Evolutionary conservation across 805 yeast genomes (phyloP), one percentile per base, ranked within the genome.

Genomic region (Lachancea fermentati): DNA sequence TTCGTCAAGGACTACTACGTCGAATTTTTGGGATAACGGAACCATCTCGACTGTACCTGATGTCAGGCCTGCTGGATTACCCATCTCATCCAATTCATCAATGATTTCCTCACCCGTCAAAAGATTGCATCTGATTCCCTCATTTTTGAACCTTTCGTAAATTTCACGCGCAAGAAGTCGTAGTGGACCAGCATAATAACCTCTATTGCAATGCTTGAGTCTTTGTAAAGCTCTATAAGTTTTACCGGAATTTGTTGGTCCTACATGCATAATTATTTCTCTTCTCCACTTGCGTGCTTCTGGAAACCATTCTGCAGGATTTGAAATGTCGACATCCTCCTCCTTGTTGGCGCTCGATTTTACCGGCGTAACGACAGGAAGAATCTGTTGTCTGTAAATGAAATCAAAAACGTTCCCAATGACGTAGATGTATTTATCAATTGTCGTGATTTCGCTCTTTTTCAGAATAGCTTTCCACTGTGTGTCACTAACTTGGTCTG

Each of bases 201-300:
- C 98, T 14, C 79, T 72, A 24, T 77, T 69, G 12, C 87, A 78
- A 15, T 61, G 53, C 50, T 79, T 79, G 36, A 93, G 68, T 41
- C 78, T 71, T 51, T 82, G 71, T 34, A 93, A 65, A 0, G 97
- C 95, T 35, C 76, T 73, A 56, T 85, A 85, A 0, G 97, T 93
- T 55, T 93, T 93, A 9, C 99, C 99, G 49, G 93, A 81, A 59
- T 93, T 93, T 0, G 99, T 93, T 1, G 99, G 98, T 0, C 99
- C 99, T 8, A 93, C 85, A 58, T 93, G 99, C 79, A 93, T 75
- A n/a, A 83, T 73, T 36, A 93, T 71, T 37, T 82, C 80, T 30
- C 99, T 69, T 47, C 78, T 79, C 67, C 87, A 68, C 47, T 78
- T 75, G 30, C 97, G 69, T 0, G 98, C 94, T 33, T 72, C 78